Base-by-base conservation (phyloP, 108 stramenopile species). In the Cylindrotheca fusiformis region DNA sequence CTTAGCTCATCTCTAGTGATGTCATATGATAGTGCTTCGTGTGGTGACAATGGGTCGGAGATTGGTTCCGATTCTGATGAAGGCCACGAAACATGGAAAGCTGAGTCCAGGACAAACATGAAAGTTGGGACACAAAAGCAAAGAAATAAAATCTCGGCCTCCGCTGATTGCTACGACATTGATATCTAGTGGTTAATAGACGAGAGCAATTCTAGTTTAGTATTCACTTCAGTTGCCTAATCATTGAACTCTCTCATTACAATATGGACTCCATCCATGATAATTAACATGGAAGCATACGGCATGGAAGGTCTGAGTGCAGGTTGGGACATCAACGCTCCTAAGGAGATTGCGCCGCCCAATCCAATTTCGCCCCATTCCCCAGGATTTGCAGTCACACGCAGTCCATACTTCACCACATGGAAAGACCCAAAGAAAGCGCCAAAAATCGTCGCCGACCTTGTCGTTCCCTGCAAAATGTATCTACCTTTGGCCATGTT, bases 231-330 rank as follows among this genome's bases (percentile, higher is more conserved):
- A 27, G 3, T 58, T 5, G 6, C 33, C 26, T 48, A 60, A 21
- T 63, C 50, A 52, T 71, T 50, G 33, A 65, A 68, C 29, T 85
- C 75, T 52, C 82, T 66, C 88, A 90, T 88, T 17, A 78, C 68
- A 8, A 89, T 60, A 71, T 86, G 77, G 26, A 86, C 72, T 0
- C 67, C 49, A 77, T 93, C 91, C 91, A 93, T 93, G 28, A 72
- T 67, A 47, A 93, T 69, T 47, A 93, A 64, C 91, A 93, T 93
- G 10, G 74, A 59, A 26, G 83, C 88, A 69, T 93, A 93, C 19
- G 91, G 91, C 63, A 93, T 67, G 59, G 77, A 77, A 10, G 83
- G 78, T 61, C 91, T 75, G 68, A 79, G 77, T 41, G 81, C 82
- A 29, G 83, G 82, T 67, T 71, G 79, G 1, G 56, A 69, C 48